phyloP scores from a whole-genome alignment of 345 rosid species.

The Carallia pectinifolia region DNA sequence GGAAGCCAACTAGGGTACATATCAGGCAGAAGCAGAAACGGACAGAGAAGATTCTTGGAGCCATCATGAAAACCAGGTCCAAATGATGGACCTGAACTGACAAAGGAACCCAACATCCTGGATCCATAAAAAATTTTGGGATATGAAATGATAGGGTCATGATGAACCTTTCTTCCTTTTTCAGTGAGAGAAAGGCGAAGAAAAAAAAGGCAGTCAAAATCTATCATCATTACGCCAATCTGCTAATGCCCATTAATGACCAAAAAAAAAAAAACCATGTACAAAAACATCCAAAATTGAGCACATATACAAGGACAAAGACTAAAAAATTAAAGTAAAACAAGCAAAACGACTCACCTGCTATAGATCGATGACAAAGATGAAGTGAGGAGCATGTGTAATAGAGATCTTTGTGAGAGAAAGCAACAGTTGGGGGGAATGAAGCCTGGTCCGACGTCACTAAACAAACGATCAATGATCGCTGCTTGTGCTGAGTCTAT shows the following conservation, averaged over 20 bases:
- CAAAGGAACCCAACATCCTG: slow-evolving; percentile 23
- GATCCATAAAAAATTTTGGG: slow-evolving; percentile 36
- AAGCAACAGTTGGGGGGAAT: slow-evolving; percentile 77
- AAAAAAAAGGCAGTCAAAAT: slow-evolving; percentile 37
- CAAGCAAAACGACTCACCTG: background rate
- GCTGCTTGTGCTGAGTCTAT: background rate
- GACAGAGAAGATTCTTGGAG: slow-evolving; percentile 48
- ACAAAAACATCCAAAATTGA: too few relatives aligned
- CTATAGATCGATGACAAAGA: background rate
- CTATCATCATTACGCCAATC: slow-evolving; percentile 70
- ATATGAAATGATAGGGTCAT: slow-evolving; percentile 27
- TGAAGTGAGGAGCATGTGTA: background rate
- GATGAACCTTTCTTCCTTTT: slow-evolving; percentile 31
- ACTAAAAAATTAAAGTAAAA: background rate
- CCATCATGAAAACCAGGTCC: slow-evolving; percentile 34
- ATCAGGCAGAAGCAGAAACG: slow-evolving; percentile 26
- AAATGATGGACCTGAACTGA: slow-evolving; percentile 41
- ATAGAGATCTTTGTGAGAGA: slow-evolving; percentile 9
- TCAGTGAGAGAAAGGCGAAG: slow-evolving; percentile 32
- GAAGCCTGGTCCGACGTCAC: slow-evolving; percentile 97
- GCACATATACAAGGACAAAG: slow-evolving; percentile 1
- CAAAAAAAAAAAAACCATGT: background rate
- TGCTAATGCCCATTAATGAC: slow-evolving; percentile 33
- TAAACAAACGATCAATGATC: slow-evolving; percentile 8
- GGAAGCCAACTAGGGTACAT: slow-evolving; percentile 20